Percentiles rank a stretch among this genome's conserved stretches.
phyloP scores from a whole-genome alignment of 192 early-diverging fungal genomes.

The Backusella morwellensis region DNA sequence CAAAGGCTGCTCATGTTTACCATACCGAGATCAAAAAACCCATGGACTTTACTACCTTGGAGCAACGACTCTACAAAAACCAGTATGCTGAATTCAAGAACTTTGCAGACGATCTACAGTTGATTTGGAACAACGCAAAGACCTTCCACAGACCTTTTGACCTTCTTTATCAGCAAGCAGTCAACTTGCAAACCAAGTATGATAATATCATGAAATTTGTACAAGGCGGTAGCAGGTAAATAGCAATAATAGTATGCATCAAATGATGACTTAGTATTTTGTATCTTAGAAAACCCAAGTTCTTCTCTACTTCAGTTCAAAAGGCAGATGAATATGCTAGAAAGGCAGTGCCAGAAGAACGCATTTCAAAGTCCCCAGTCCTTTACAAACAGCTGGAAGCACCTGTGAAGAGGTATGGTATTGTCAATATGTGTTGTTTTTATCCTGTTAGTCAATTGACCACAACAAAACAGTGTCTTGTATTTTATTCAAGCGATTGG shows the following conservation, averaged over 20 bases:
- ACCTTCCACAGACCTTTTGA: slow-evolving; percentile 20
- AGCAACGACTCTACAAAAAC: slow-evolving; percentile 44
- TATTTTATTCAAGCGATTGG: slow-evolving; percentile 20
- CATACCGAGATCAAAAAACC: slow-evolving; percentile 46
- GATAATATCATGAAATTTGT: background rate
- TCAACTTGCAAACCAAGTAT: background rate
- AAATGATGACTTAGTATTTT: background rate
- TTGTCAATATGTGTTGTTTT: too few relatives aligned
- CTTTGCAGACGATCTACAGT: slow-evolving; percentile 40
- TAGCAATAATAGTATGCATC: background rate
- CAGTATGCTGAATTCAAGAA: slow-evolving; percentile 31
- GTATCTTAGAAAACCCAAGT: background rate
- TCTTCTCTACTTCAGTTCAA: slow-evolving; percentile 1
- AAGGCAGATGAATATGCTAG: background rate
- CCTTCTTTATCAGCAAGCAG: slow-evolving; percentile 21
- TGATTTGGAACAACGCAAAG: slow-evolving; percentile 44
- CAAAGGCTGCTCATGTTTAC: slow-evolving; percentile 35
- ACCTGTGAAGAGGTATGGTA: slow-evolving; percentile 1
- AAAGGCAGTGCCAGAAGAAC: slow-evolving; percentile 8
- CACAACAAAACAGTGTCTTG: background rate
- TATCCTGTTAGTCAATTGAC: background rate
- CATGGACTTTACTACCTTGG: slow-evolving; percentile 53
- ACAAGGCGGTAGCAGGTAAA: slow-evolving; percentile 1
- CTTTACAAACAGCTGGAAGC: background rate
- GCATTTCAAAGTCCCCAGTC: background rate